Evolutionary conservation across 1,284 basidiomycete genomes (phyloP), one percentile per base, ranked within the genome.

Genomic region (Coniferiporia sulphurascens): DNA sequence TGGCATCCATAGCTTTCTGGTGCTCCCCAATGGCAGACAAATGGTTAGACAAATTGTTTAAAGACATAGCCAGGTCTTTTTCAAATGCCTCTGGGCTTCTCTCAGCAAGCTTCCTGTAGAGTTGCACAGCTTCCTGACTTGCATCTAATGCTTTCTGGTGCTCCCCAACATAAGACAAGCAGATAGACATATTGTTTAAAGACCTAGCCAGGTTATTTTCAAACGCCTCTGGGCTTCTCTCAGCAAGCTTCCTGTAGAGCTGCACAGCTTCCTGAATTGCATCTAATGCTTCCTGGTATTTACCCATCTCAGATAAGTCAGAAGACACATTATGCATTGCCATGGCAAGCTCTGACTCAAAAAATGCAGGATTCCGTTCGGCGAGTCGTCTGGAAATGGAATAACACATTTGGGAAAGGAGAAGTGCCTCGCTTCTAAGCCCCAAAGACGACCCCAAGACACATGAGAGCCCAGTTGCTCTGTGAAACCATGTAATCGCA

Each of bases 271-370:
- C 54, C 17, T 48, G 17, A 22, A 9, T 35, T 10, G 43, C 15
- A 10, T 45, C 6, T 8, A 56, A 15, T 10, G 55, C 55, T 19
- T 56, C 32, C 35, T 56, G 46, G n/a, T 22, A 17, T 46, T 38
- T 9, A 2, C 46, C 34, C n/a, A 21, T 9, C 9, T 32, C 19
- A 17, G 19, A n/a, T 6, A 51, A 43, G 8, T 21, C 17, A 15
- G 12, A 12, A 17, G 21, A 57, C 6, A 57, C 36, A 17, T 43
- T 57, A 17, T 51, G 50, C 43, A 57, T 36, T 22, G 56, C n/a
- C 38, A 21, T 32, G 9, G 56, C 35, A 4, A 51, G 56, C 15
- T 51, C 34, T 8, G 36, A 21, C 19, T 15, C 48, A 38, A 46
- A 46, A 46, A 46, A n/a, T n/a, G 8, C 4, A n/a, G 44, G 44